phyloP scores from a whole-genome alignment of 768 basidiomycete genomes.

The Chlorophyllum brunneum region DNA sequence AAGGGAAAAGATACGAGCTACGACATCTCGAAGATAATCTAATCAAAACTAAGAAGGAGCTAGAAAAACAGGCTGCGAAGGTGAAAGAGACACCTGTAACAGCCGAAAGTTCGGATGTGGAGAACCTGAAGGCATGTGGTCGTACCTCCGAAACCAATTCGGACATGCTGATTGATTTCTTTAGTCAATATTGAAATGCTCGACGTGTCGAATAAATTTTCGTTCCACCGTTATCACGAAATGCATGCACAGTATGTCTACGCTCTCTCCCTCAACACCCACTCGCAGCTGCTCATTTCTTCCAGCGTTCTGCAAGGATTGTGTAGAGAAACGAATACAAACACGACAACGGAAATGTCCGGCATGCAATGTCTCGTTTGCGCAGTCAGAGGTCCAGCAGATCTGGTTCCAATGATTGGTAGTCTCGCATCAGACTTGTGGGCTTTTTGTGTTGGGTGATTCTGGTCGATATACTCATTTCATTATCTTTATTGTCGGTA shows the following conservation, averaged over 20 bases:
- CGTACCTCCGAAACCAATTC: no score
- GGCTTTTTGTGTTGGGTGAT: constrained; percentile 14
- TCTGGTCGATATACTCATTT: neutral
- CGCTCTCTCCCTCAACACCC: neutral
- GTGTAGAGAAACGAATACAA: constrained; percentile 81
- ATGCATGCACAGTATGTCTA: constrained; percentile 91
- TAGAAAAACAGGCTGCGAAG: constrained; percentile 1
- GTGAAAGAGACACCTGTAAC: constrained; percentile 1
- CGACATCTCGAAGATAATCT: constrained; percentile 46
- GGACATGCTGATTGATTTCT: neutral
- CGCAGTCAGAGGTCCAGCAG: constrained; percentile 69
- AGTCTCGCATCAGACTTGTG: constrained; percentile 13
- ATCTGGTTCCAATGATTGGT: constrained; percentile 42
- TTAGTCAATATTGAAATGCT: constrained; percentile 83
- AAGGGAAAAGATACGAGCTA: constrained; percentile 32
- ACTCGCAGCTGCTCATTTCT: neutral
- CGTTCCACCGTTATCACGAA: constrained; percentile 80
- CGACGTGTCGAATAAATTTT: constrained; percentile 77
- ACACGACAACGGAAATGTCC: constrained; percentile 95
- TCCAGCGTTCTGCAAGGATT: constrained; percentile 80
- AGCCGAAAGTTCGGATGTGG: constrained; percentile 6
- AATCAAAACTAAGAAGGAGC: constrained; percentile 38
- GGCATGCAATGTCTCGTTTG: constrained; percentile 78
- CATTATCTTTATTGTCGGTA: constrained; percentile 14
- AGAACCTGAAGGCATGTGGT: constrained; percentile 8